phyloP scores from a whole-genome alignment of 345 rosid species.

The Salix dunnii region DNA sequence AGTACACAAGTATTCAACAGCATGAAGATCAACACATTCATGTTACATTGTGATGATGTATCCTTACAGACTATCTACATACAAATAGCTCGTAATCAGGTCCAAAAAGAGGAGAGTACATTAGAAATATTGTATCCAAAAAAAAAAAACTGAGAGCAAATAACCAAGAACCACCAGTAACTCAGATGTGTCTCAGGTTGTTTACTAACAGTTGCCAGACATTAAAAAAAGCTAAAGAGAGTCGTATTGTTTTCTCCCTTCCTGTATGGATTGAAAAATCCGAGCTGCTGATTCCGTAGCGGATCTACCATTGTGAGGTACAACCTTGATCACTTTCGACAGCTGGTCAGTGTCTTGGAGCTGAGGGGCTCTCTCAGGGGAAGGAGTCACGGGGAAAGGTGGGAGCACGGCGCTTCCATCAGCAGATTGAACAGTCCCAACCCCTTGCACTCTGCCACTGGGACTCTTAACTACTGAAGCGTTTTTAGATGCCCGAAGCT shows the following conservation, averaged over 20 bases:
- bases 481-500: constrained; percentile 38
- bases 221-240: constrained; percentile 17
- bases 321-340: constrained; percentile 67
- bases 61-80: constrained; percentile 8
- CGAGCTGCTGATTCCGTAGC: constrained; percentile 85
- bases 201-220: neutral
- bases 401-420: constrained; percentile 34
- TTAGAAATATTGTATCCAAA: neutral
- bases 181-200: neutral
- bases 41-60: constrained; percentile 9
- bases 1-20: neutral
- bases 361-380: constrained; percentile 15
- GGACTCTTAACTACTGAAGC: constrained; percentile 44
- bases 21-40: constrained; percentile 5
- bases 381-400: constrained; percentile 28
- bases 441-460: constrained; percentile 22
- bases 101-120: neutral
- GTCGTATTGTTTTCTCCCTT: constrained; percentile 58
- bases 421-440: constrained; percentile 14
- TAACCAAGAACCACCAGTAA: constrained; percentile 2
- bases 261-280: constrained; percentile 84
- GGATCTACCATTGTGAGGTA: constrained; percentile 71
- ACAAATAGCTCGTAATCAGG: constrained; percentile 10
- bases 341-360: constrained; percentile 29
- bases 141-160: neutral